A percentile compares a stretch with the other conserved stretches of the same genome.
phyloP scores from a whole-genome alignment of 257 asterid species.

The Petrea volubilis region DNA sequence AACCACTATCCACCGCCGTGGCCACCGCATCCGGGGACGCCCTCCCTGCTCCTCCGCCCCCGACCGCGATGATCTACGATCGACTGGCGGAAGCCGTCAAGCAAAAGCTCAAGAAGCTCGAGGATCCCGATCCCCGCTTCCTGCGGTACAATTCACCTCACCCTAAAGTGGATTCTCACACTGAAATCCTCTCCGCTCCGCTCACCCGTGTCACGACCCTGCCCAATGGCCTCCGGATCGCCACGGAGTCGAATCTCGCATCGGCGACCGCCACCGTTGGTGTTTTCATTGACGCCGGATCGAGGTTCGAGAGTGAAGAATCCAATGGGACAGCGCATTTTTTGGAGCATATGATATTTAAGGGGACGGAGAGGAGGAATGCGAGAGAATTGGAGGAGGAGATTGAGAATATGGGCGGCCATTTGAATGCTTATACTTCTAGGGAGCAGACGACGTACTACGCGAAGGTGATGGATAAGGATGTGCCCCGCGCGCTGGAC shows the following conservation, averaged over 20 bases:
- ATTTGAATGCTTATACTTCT: conserved; percentile 90
- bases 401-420: conserved; percentile 98
- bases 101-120: conserved; percentile 57
- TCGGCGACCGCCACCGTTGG: conserved; percentile 82
- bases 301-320: conserved; percentile 82
- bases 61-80: conserved; percentile 81
- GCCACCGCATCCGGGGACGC: conserved; percentile 35
- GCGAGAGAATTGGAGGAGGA: conserved; percentile 86
- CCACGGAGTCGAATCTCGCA: conserved; percentile 79
- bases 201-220: conserved; percentile 79
- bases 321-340: conserved; percentile 92
- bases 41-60: conserved; percentile 65
- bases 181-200: conserved; percentile 70
- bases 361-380: conserved; percentile 79
- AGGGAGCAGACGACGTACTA: conserved; percentile 93
- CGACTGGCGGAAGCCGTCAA: conserved; percentile 74
- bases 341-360: conserved; percentile 93
- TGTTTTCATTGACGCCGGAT: conserved; percentile 93
- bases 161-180: conserved; percentile 59
- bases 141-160: conserved; percentile 66
- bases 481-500: conserved; percentile 68
- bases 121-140: conserved; percentile 71
- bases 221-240: conserved; percentile 83
- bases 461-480: conserved; percentile 72
- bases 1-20: conserved; percentile 52